phyloP scores from a whole-genome alignment of 1,139 yeast species.

The Williopsis jadinii region DNA sequence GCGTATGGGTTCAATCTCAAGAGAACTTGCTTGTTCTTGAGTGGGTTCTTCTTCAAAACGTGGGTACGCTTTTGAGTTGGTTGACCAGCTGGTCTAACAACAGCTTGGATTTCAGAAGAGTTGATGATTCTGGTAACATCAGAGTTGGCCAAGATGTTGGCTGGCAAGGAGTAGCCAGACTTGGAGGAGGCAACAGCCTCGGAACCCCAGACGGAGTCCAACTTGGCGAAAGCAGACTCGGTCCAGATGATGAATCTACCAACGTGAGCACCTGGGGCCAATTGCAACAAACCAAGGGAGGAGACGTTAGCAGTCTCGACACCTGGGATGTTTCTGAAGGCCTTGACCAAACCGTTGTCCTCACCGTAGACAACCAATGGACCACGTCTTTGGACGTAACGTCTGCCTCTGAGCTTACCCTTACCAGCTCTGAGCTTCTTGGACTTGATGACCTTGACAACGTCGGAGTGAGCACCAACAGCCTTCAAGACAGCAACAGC shows the following conservation, averaged over 20 bases:
- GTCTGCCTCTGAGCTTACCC: constrained; percentile 99
- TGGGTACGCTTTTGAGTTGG: constrained; percentile 88
- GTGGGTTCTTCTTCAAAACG: constrained; percentile 99
- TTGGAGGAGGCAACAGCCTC: constrained; percentile 80
- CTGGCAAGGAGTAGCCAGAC: constrained; percentile 88
- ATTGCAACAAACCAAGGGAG: constrained; percentile 93
- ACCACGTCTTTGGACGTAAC: constrained; percentile 99
- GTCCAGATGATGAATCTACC: constrained; percentile 99
- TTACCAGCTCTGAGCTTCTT: constrained; percentile 99
- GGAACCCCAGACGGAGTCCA: constrained; percentile 97
- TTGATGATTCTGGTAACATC: constrained; percentile 96
- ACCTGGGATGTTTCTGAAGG: constrained; percentile 99
- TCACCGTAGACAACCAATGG: constrained; percentile 97
- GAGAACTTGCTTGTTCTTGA: constrained; percentile 98
- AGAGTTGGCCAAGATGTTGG: constrained; percentile 90
- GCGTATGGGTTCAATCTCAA: constrained; percentile 99
- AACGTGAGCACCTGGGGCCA: constrained; percentile 99
- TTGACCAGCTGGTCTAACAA: constrained; percentile 95
- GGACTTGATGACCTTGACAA: constrained; percentile 96
- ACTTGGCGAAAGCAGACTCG: constrained; percentile 94
- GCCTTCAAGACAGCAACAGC: constrained; percentile 98
- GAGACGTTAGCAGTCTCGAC: constrained; percentile 94
- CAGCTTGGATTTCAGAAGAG: constrained; percentile 99
- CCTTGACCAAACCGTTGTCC: constrained; percentile 97
- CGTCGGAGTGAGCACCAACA: constrained; percentile 98